A percentile compares a stretch with the other conserved stretches of the same genome.
Evolutionary conservation across 192 early-diverging fungal species (phyloP).

Genomic region (Coemansia reversa): DNA sequence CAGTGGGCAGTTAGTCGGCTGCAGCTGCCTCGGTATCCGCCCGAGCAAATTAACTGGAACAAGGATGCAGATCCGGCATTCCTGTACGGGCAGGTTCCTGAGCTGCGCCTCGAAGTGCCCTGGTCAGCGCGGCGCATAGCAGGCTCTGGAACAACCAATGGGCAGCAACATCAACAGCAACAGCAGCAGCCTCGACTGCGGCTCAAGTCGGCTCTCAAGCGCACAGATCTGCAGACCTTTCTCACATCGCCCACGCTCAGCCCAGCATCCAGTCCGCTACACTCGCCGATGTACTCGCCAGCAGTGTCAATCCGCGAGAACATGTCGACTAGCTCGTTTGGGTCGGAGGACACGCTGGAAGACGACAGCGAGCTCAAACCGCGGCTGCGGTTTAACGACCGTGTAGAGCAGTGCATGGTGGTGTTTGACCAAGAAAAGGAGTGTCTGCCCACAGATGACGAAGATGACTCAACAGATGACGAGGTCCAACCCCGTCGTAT

Average conservation of each 20-base stretch:
- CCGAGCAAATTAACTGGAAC: conserved; percentile 56
- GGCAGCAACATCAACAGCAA: not conserved
- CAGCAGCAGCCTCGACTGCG: conserved; percentile 5
- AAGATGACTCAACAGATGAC: conserved; percentile 23
- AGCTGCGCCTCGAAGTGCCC: conserved; percentile 37
- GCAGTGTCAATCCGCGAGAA: conserved; percentile 47
- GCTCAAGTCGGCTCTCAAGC: conserved; percentile 47
- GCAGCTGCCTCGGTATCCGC: conserved; percentile 47
- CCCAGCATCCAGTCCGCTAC: conserved; percentile 35
- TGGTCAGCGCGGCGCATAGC: conserved; percentile 27
- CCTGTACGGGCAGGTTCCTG: conserved; percentile 51
- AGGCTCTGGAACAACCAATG: not conserved
- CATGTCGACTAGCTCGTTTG: conserved; percentile 51
- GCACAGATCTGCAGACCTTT: conserved; percentile 49
- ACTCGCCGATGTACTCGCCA: conserved; percentile 39
- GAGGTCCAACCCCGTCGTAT: conserved; percentile 1
- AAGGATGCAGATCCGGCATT: conserved; percentile 55
- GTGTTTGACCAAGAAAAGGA: conserved; percentile 55
- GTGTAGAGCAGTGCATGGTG: conserved; percentile 57
- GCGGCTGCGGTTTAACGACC: conserved; percentile 53
- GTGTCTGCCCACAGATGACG: conserved; percentile 48
- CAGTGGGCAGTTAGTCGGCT: conserved; percentile 45
- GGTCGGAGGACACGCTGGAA: conserved; percentile 41
- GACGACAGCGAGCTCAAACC: conserved; percentile 32
- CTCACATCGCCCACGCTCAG: conserved; percentile 51